These are phyloP conservation scores for Gypsophila paniculata DNA, from an alignment of 179 eudicot genomes.

Conservation along the genomic window DNA sequence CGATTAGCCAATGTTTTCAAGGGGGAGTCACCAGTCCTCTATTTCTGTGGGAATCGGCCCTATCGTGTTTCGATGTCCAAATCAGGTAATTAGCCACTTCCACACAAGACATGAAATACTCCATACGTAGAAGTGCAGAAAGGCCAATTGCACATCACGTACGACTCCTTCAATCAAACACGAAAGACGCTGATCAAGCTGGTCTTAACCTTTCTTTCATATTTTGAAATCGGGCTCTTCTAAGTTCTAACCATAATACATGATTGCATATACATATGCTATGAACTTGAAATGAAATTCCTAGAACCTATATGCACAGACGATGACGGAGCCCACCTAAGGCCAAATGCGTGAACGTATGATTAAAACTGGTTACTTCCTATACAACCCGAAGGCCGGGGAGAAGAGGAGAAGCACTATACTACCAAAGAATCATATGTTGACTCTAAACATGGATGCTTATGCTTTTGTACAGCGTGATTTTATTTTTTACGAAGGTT, in stretches of 20 bases:
- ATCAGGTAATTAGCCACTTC: background rate
- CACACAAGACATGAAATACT: background rate
- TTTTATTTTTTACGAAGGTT: slow-evolving; percentile 34
- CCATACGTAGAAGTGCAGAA: background rate
- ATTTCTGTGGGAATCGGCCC: background rate
- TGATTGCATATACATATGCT: slow-evolving; percentile 19
- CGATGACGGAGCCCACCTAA: slow-evolving; percentile 24
- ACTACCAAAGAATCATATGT: slow-evolving; percentile 67
- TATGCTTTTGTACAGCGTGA: slow-evolving; percentile 35
- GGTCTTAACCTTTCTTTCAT: slow-evolving; percentile 39
- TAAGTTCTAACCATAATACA: slow-evolving; percentile 31
- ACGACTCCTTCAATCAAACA: too few relatives aligned
- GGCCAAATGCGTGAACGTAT: slow-evolving; percentile 25
- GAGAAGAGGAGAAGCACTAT: slow-evolving; percentile 8
- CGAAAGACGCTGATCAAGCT: background rate
- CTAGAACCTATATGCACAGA: slow-evolving; percentile 39
- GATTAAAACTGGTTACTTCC: slow-evolving; percentile 42
- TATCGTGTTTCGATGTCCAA: background rate
- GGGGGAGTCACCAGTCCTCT: background rate
- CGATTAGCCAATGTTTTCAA: background rate
- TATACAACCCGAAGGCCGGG: slow-evolving; percentile 44
- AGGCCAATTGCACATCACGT: background rate
- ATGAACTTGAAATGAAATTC: slow-evolving; percentile 24
- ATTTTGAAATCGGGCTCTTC: slow-evolving; percentile 44
- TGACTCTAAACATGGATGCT: slow-evolving; percentile 49